phyloP scores from a whole-genome alignment of 305 asterid genomes.

The Petunia hybrid region DNA sequence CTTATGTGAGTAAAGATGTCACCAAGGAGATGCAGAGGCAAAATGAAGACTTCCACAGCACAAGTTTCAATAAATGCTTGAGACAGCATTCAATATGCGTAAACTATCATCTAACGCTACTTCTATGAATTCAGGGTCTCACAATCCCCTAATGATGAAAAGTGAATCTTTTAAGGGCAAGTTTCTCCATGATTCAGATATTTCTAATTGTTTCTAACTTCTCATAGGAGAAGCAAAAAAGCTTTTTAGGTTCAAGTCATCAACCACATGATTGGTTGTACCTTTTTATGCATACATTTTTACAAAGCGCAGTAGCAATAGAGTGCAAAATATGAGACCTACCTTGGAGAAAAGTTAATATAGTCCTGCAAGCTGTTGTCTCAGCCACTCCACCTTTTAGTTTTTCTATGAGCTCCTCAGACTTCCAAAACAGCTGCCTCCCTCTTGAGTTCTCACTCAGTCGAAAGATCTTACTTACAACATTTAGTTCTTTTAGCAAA shows the following conservation, averaged over 20 bases:
- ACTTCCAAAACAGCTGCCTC: conserved; percentile 76
- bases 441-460: conserved; percentile 87
- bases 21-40: conserved; percentile 13
- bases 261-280: not conserved
- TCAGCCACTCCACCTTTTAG: conserved; percentile 72
- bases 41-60: conserved; percentile 15
- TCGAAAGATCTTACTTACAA: conserved; percentile 82
- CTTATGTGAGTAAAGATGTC: not conserved
- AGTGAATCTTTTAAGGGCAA: not conserved
- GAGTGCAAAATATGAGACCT: conserved; percentile 31
- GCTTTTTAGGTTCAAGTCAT: not conserved
- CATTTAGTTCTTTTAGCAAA: conserved; percentile 80
- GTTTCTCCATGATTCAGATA: not conserved
- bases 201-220: conserved; percentile 8
- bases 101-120: conserved; percentile 12
- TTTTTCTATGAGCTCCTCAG: conserved; percentile 83
- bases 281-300: conserved; percentile 2
- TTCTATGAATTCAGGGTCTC: conserved; percentile 4
- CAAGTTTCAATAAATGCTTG: conserved; percentile 4
- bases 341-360: conserved; percentile 89
- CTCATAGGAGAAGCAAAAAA: conserved; percentile 16
- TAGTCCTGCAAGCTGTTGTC: conserved; percentile 59
- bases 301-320: conserved; percentile 19
- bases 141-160: not conserved
- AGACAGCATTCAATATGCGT: not conserved